phyloP scores from a whole-genome alignment of 177 flowering plant species.

The Vitis hybrid region DNA sequence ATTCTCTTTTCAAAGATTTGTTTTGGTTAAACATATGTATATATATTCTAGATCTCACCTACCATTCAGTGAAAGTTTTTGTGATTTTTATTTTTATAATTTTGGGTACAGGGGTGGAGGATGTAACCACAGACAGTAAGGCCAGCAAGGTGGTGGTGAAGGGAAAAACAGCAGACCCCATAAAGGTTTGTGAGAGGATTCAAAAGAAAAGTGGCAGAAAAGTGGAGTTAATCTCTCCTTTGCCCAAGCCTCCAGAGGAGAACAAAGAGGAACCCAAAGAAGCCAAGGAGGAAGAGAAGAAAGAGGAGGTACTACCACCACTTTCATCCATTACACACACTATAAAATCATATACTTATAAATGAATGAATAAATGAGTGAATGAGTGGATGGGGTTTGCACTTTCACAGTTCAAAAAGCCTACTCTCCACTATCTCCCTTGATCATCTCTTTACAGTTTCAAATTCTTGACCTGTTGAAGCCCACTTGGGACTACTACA shows the following conservation, averaged over 20 bases:
- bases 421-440: not conserved
- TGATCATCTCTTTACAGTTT: no score
- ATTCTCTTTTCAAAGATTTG: no score
- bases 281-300: conserved; percentile 36
- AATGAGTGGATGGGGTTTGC: no score
- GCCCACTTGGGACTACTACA: no score
- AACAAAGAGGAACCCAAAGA: conserved; percentile 30
- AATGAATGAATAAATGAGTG: no score
- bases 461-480: no score
- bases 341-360: not conserved
- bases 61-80: not conserved
- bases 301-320: conserved; percentile 50
- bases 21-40: not conserved
- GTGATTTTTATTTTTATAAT: not conserved
- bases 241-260: conserved; percentile 65
- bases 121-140: conserved; percentile 64
- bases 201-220: conserved; percentile 79
- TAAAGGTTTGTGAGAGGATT: conserved; percentile 71
- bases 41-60: not conserved
- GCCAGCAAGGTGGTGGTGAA: conserved; percentile 76
- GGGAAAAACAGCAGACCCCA: conserved; percentile 77
- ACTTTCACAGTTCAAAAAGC: no score
- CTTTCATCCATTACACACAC: not conserved
- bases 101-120: conserved; percentile 67
- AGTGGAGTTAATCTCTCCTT: conserved; percentile 74